phyloP scores from a whole-genome alignment of 257 asterid genomes.

The Lithospermum erythrorhizon region DNA sequence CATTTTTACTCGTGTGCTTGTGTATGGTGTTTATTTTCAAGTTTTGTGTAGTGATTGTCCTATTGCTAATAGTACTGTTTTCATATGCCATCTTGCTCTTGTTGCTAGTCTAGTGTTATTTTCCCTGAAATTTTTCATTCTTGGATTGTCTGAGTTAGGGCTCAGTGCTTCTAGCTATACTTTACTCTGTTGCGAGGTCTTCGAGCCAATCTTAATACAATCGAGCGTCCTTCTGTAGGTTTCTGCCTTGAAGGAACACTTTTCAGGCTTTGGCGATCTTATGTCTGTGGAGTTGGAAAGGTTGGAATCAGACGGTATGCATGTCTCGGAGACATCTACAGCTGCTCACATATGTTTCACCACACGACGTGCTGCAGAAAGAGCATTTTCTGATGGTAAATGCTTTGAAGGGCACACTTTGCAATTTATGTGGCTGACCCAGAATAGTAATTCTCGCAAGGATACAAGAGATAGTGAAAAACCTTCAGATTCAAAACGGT shows the following conservation, averaged over 20 bases:
- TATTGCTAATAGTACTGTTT: not conserved
- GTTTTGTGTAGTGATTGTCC: not conserved
- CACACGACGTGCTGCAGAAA: slow-evolving; percentile 73
- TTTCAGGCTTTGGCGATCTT: slow-evolving; percentile 66
- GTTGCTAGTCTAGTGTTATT: too few species aligned
- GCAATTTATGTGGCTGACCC: slow-evolving; percentile 51
- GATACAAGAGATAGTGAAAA: slow-evolving; percentile 16
- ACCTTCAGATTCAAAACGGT: slow-evolving; percentile 11
- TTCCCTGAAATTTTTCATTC: too few species aligned
- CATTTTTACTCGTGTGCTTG: slow-evolving; percentile 6
- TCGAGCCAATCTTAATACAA: not conserved
- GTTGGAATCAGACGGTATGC: slow-evolving; percentile 30
- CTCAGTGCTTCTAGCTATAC: not conserved
- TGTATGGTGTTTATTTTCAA: not conserved
- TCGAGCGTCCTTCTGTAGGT: slow-evolving; percentile 28
- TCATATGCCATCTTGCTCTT: not conserved
- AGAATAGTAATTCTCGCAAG: slow-evolving; percentile 18
- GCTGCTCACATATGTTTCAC: slow-evolving; percentile 64
- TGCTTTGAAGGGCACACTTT: slow-evolving; percentile 71
- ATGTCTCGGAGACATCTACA: slow-evolving; percentile 28
- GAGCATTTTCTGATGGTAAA: slow-evolving; percentile 74
- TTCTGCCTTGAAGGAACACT: slow-evolving; percentile 68
- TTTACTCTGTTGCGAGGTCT: not conserved
- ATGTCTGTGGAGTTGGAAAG: slow-evolving; percentile 62
- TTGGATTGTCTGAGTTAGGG: not conserved